Evolutionary conservation across 306 rosid species (phyloP).

Genomic region (Bauhinia variegata): DNA sequence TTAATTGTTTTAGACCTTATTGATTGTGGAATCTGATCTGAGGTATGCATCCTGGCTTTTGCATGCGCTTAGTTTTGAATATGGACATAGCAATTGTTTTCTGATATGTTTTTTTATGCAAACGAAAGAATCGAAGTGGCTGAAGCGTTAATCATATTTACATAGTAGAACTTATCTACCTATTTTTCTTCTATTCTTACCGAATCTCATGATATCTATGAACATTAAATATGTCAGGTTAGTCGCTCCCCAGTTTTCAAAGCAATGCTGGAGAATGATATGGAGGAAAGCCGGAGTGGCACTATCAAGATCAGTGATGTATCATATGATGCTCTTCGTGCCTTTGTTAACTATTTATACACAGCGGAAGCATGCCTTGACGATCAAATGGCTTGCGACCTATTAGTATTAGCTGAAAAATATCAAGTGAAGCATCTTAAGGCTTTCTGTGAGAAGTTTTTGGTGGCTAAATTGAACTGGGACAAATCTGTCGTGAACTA

Average conservation of each 20-base stretch:
- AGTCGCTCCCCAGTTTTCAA: slow-evolving; percentile 83
- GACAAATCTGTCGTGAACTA: slow-evolving; percentile 63
- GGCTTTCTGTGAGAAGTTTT: slow-evolving; percentile 65
- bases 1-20: slow-evolving; percentile 2
- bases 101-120: background rate
- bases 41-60: slow-evolving; percentile 16
- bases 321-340: slow-evolving; percentile 66
- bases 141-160: no score
- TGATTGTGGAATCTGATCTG: background rate
- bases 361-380: slow-evolving; percentile 76
- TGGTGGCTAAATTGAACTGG: slow-evolving; percentile 67
- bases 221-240: slow-evolving; percentile 40
- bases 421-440: slow-evolving; percentile 84
- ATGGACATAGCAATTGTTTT: background rate
- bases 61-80: background rate
- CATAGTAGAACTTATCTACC: background rate
- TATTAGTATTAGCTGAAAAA: slow-evolving; percentile 72
- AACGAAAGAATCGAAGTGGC: background rate
- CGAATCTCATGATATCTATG: slow-evolving; percentile 26
- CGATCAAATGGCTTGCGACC: slow-evolving; percentile 71
- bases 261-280: slow-evolving; percentile 88
- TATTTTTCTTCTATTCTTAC: background rate
- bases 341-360: slow-evolving; percentile 76
- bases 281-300: slow-evolving; percentile 84
- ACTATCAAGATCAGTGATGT: slow-evolving; percentile 77